phyloP scores from a whole-genome alignment of 139 green algal species.

The Raphidocelis subcapitata region DNA sequence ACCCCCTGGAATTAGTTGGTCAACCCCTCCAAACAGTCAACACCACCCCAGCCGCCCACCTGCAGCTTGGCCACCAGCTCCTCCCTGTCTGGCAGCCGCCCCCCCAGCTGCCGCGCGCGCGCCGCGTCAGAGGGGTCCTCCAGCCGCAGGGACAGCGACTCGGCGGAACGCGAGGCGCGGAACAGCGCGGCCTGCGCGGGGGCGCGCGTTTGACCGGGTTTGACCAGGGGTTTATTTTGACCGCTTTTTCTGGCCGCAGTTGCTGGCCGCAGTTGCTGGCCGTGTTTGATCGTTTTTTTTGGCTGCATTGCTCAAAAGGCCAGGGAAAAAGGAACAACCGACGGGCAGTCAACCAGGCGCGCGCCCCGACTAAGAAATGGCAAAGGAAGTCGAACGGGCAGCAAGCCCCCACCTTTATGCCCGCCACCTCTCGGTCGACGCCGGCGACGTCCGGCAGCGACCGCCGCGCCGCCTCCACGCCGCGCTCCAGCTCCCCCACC shows the following conservation, averaged over 20 bases:
- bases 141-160: slow-evolving; percentile 58
- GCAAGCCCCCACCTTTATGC: slow-evolving; percentile 16
- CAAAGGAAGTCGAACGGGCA: too few species aligned
- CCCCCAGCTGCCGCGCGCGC: slow-evolving; percentile 69
- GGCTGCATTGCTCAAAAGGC: too few species aligned
- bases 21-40: too few species aligned
- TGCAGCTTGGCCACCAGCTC: slow-evolving; percentile 73
- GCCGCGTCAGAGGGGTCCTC: slow-evolving; percentile 69
- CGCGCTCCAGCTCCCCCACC: slow-evolving; percentile 38
- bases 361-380: too few species aligned
- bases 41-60: slow-evolving; percentile 9
- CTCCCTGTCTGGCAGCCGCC: slow-evolving; percentile 72
- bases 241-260: too few species aligned
- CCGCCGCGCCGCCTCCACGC: slow-evolving; percentile 24
- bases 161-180: slow-evolving; percentile 12
- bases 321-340: too few species aligned
- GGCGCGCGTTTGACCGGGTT: too few species aligned
- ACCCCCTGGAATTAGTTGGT: neutral
- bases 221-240: too few species aligned
- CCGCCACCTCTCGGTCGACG: slow-evolving; percentile 23
- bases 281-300: too few species aligned
- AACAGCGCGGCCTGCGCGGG: too few species aligned
- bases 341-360: too few species aligned
- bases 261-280: too few species aligned
- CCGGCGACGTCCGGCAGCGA: slow-evolving; percentile 16